These are phyloP conservation scores for Botrytis tulipae DNA, from an alignment of 2,329 filamentous ascomycete species.

Conservation along the genomic window DNA sequence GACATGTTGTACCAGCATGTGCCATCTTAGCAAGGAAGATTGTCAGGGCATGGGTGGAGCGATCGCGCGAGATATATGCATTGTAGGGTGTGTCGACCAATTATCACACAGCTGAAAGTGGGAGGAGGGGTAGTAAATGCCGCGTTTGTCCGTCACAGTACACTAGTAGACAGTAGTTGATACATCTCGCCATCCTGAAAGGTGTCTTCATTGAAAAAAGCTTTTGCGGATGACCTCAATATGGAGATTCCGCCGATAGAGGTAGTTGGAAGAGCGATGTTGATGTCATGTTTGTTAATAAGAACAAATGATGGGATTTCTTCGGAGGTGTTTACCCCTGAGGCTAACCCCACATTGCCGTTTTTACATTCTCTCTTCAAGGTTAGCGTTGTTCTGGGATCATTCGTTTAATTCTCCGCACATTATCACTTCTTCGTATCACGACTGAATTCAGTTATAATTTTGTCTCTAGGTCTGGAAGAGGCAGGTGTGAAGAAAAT, in stretches of 20 bases:
- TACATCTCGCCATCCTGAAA: neutral
- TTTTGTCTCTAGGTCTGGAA: neutral
- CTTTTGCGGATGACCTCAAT: neutral
- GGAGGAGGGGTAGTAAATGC: slow-evolving; percentile 1
- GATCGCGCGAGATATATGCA: neutral
- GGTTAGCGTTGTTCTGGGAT: neutral
- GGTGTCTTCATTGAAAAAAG: neutral
- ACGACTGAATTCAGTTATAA: neutral
- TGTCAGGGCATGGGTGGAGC: neutral
- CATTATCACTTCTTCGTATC: neutral
- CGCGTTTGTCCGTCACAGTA: neutral
- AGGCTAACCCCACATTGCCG: neutral
- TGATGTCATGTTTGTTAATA: neutral
- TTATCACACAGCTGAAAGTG: neutral
- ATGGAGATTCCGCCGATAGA: neutral
- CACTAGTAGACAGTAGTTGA: neutral
- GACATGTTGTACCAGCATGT: neutral
- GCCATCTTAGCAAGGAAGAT: neutral
- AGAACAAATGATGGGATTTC: neutral
- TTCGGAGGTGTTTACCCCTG: neutral
- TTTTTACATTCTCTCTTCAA: neutral
- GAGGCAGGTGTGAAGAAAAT: neutral
- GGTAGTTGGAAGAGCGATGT: neutral
- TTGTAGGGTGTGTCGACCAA: neutral
- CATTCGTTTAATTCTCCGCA: neutral